Base-by-base conservation (phyloP, 129 eudicot genomes). In the Kitagawia praeruptora region DNA sequence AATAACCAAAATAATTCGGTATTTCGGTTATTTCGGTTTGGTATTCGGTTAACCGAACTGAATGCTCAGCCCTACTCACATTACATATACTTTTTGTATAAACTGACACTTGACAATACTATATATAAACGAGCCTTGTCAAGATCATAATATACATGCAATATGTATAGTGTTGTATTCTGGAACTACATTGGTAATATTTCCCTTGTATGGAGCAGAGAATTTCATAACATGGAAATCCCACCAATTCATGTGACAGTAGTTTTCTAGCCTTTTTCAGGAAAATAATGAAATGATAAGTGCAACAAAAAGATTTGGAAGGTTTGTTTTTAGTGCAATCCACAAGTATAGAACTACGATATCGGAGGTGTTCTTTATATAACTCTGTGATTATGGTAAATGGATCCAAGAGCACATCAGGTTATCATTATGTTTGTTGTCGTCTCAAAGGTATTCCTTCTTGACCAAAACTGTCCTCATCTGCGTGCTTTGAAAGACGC, bases 401-500 rank as follows among this genome's bases (percentile, higher is more conserved):
- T 51, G 74, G 79, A 73, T 40, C 58, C 69, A 63, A 67, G 47
- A 64, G 81, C 76, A 51, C 70, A 84, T 63, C 77, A 89, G 25
- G 80, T 45, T 81, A 84, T 81, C 90, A 84, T 76, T 49, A 63
- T 11, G 94, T 78, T 73, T 91, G 97, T 44, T 89, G 93, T 85
- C 97, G 84, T 78, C 89, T 89, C 48, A 93, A 85, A 54, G 98
- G 98, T 53, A 91, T 85, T 46, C 98, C 93, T 84, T 93, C 98
- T 73, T 83, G 85, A 83, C 84, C 91, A 81, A 88, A 89, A 83
- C 90, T 89, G 73, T 87, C 84, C 70, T 82, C 98, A 31, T 85
- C 95, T 53, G 79, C 75, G 67, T 91, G 91, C 86, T 93, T 93
- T 2, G 85, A 83, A 51, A 87, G 77, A 66, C 86, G 82, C 76